phyloP scores from a whole-genome alignment of 192 early-diverging fungal species.

The Diversispora epigaea region DNA sequence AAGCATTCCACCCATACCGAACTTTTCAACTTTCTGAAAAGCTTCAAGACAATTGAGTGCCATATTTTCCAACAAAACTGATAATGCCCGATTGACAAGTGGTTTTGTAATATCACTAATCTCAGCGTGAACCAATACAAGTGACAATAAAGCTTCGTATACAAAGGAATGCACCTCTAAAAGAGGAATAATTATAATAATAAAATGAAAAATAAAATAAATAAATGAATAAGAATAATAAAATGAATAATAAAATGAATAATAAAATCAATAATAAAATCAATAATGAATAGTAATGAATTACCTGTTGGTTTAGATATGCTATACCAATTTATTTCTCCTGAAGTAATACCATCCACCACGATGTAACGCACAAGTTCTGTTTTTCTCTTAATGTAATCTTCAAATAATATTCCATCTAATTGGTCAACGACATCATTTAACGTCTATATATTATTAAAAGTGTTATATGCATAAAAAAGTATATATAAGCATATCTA shows the following conservation, averaged over 20 bases:
- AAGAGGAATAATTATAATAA: conserved; percentile 1
- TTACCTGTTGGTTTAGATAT: conserved; percentile 73
- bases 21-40: conserved; percentile 78
- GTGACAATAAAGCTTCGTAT: conserved; percentile 76
- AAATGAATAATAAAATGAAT: no score
- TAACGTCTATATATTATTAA: conserved; percentile 50
- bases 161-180: conserved; percentile 86
- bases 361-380: conserved; percentile 69
- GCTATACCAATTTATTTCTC: conserved; percentile 85
- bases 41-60: conserved; percentile 76
- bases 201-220: not conserved
- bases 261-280: not conserved
- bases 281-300: not conserved
- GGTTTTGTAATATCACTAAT: conserved; percentile 81
- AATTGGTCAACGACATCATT: conserved; percentile 73
- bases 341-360: conserved; percentile 76
- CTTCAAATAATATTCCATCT: conserved; percentile 80
- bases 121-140: conserved; percentile 90
- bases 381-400: conserved; percentile 80
- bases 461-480: not conserved
- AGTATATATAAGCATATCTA: not conserved
- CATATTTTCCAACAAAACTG: conserved; percentile 69
- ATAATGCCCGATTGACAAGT: conserved; percentile 75
- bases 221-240: no score
- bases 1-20: conserved; percentile 88